phyloP scores from a whole-genome alignment of 441 rosid species.

The Capsella rubella region DNA sequence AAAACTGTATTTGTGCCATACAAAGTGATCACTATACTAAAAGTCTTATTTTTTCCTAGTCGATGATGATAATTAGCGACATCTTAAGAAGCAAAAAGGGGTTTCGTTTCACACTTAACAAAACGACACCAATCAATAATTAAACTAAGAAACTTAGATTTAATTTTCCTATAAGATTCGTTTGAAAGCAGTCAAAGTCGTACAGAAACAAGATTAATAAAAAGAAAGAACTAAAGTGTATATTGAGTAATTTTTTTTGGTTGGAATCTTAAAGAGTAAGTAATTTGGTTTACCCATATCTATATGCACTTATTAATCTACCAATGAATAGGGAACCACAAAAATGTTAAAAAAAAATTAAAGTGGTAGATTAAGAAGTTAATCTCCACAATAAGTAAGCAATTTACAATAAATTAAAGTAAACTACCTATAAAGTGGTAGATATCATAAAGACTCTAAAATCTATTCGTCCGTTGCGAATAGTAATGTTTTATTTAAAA shows the following conservation, averaged over 20 bases:
- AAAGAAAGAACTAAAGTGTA: conserved; percentile 4
- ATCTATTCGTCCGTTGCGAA: conserved; percentile 21
- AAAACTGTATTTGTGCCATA: neutral
- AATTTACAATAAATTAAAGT: neutral
- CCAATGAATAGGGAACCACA: neutral
- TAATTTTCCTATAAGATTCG: conserved; percentile 22
- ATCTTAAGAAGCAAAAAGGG: neutral
- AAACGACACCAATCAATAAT: neutral
- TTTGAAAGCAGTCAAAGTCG: conserved; percentile 35
- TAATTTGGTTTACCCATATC: conserved; percentile 23
- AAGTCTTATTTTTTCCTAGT: too few species aligned
- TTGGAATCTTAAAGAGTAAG: conserved; percentile 17
- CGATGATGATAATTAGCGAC: too few species aligned
- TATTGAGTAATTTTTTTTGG: conserved; percentile 12
- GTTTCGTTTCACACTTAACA: neutral
- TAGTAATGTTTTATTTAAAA: neutral
- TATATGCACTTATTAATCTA: conserved; percentile 18
- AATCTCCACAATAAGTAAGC: conserved; percentile 16
- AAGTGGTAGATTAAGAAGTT: conserved; percentile 13
- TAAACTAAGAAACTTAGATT: conserved; percentile 6
- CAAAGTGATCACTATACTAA: neutral
- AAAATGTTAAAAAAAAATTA: neutral
- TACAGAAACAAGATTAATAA: conserved; percentile 13
- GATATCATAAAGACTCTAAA: conserved; percentile 27
- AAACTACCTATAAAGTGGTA: neutral